Evolutionary conservation across 768 basidiomycete species (phyloP).

Genomic region (Tylopilus rubrobrunneus): DNA sequence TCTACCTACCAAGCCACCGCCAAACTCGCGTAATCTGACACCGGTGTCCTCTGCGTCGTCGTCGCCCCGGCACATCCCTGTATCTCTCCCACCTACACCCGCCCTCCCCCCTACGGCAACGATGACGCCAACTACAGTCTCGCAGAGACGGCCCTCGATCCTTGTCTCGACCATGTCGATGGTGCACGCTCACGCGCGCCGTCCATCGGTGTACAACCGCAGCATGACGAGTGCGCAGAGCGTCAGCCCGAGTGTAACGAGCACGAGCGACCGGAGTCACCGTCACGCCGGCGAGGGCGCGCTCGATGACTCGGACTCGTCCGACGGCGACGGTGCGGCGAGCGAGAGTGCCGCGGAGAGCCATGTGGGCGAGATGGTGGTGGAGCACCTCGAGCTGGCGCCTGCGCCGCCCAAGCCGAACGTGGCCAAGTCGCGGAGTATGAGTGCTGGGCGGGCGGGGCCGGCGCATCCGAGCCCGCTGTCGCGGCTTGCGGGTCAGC

Average conservation of each 20-base stretch:
- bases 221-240: slow-evolving; percentile 31
- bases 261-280: slow-evolving; percentile 44
- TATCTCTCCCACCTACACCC: slow-evolving; percentile 31
- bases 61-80: slow-evolving; percentile 46
- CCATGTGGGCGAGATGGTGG: slow-evolving; percentile 25
- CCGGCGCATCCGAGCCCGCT: slow-evolving; percentile 60
- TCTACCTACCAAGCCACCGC: slow-evolving; percentile 26
- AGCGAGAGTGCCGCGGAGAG: slow-evolving; percentile 19
- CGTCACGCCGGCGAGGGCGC: slow-evolving; percentile 75
- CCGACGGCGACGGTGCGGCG: slow-evolving; percentile 30
- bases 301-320: slow-evolving; percentile 74
- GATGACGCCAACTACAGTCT: slow-evolving; percentile 45
- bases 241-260: slow-evolving; percentile 32
- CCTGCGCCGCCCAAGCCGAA: slow-evolving; percentile 14
- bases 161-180: slow-evolving; percentile 36
- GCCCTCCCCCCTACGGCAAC: slow-evolving; percentile 28
- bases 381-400: slow-evolving; percentile 32
- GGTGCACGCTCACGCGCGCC: slow-evolving; percentile 28
- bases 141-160: slow-evolving; percentile 38
- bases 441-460: slow-evolving; percentile 22
- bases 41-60: slow-evolving; percentile 57
- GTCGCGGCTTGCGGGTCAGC: slow-evolving; percentile 52
- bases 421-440: slow-evolving; percentile 37
- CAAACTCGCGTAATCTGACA: slow-evolving; percentile 46
- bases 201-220: slow-evolving; percentile 41